Evolutionary conservation across 2,329 filamentous ascomycete species (phyloP).

Genomic region (Sporothrix dimorphospora): DNA sequence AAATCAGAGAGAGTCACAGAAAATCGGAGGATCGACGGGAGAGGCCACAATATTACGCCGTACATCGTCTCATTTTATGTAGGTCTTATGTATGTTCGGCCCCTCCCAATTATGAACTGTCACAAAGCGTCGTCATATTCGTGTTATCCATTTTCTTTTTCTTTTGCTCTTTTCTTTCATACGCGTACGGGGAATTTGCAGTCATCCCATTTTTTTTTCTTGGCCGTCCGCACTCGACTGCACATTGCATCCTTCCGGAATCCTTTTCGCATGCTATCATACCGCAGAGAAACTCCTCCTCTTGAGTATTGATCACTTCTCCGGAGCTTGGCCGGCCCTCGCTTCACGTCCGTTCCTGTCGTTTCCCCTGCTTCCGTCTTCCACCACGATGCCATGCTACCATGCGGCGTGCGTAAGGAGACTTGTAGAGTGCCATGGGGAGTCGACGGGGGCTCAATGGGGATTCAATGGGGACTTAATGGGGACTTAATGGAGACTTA

Average conservation of each 20-base stretch:
- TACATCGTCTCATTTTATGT: neutral
- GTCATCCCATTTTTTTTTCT: neutral
- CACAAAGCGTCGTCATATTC: neutral
- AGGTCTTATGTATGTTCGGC: neutral
- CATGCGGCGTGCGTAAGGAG: conserved; percentile 4
- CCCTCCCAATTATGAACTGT: neutral
- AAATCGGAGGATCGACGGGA: neutral
- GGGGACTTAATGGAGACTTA: too few relatives aligned
- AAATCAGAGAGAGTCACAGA: too few relatives aligned
- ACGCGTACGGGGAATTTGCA: neutral
- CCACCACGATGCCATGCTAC: neutral
- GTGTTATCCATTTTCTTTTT: neutral
- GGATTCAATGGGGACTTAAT: too few relatives aligned
- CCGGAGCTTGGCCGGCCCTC: neutral
- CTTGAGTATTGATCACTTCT: neutral
- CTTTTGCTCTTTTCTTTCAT: neutral
- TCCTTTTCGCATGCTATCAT: neutral
- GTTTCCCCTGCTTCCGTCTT: too few relatives aligned
- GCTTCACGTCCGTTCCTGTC: neutral
- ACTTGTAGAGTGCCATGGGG: neutral
- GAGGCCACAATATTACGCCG: neutral
- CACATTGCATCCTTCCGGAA: neutral
- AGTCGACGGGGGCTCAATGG: too few relatives aligned
- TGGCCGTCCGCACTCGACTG: neutral
- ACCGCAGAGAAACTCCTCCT: neutral